Conservation (phyloP, 129 eudicot genomes). For the Helianthus tuberosus region DNA sequence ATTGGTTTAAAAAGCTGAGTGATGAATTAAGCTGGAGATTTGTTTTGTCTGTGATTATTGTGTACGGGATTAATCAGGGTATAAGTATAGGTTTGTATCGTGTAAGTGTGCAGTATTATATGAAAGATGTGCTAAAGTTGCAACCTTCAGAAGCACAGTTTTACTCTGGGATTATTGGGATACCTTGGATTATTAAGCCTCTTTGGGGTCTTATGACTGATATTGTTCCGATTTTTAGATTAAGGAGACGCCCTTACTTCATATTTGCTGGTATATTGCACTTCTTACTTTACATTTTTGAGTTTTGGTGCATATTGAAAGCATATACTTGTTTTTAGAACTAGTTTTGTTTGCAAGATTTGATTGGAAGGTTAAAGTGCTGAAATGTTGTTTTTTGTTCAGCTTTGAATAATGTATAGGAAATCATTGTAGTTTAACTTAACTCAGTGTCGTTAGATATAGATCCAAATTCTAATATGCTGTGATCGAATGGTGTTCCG, state of each 20-base stretch:
- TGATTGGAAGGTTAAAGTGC: conserved; percentile 3
- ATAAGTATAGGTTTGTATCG: conserved; percentile 53
- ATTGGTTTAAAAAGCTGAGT: conserved; percentile 70
- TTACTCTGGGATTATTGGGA: conserved; percentile 58
- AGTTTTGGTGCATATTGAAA: neutral
- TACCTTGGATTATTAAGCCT: conserved; percentile 90
- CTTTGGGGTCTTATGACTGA: conserved; percentile 88
- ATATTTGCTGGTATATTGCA: conserved; percentile 65
- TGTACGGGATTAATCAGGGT: conserved; percentile 84
- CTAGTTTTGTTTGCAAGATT: neutral
- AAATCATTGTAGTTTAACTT: neutral
- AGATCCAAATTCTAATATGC: neutral
- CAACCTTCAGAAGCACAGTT: conserved; percentile 96
- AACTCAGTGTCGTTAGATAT: no score
- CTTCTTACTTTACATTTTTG: neutral
- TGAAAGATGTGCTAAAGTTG: conserved; percentile 87
- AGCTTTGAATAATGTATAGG: neutral
- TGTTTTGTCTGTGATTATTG: conserved; percentile 61
- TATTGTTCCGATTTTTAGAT: conserved; percentile 70
- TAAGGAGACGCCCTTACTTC: conserved; percentile 86
- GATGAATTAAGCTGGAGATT: conserved; percentile 82
- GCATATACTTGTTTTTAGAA: neutral
- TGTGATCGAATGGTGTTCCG: neutral
- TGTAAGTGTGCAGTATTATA: conserved; percentile 64
- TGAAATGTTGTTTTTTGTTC: conserved; percentile 11